Conservation (phyloP, 768 basidiomycete genomes). For the Kwoniella mangroviensis region DNA sequence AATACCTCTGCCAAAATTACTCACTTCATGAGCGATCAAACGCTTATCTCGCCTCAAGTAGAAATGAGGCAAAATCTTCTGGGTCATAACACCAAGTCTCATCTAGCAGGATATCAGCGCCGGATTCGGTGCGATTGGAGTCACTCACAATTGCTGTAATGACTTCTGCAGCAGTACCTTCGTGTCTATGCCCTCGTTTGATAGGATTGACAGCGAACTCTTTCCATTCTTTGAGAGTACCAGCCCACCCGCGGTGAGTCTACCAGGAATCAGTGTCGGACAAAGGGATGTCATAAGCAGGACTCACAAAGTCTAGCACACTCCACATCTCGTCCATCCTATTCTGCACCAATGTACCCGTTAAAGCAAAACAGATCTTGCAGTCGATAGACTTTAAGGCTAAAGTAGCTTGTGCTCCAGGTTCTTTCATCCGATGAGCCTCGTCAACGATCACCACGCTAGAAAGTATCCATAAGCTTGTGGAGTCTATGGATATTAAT, state of each 20-base stretch:
- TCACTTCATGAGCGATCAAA: conserved; percentile 50
- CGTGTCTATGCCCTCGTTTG: conserved; percentile 52
- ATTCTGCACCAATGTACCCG: conserved; percentile 84
- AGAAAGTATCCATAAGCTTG: background rate
- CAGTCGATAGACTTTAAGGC: conserved; percentile 76
- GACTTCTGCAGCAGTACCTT: conserved; percentile 45
- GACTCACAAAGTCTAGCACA: conserved; percentile 83
- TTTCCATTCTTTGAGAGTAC: conserved; percentile 76
- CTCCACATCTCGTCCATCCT: conserved; percentile 89
- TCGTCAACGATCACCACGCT: conserved; percentile 71
- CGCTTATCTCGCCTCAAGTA: conserved; percentile 70
- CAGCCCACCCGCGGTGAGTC: conserved; percentile 70
- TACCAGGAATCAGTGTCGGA: conserved; percentile 6
- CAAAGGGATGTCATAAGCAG: no score
- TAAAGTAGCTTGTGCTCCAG: conserved; percentile 67
- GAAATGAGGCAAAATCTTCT: conserved; percentile 75
- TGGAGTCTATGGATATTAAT: no score
- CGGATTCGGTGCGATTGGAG: background rate
- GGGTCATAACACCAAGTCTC: conserved; percentile 61
- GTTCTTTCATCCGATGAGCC: conserved; percentile 86
- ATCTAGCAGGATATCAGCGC: conserved; percentile 26
- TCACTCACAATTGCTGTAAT: conserved; percentile 45
- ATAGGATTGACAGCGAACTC: conserved; percentile 63
- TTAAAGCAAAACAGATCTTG: conserved; percentile 76
- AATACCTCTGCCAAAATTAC: background rate